Conservation (phyloP, 441 rosid species). For the Theobroma grandiflorum region DNA sequence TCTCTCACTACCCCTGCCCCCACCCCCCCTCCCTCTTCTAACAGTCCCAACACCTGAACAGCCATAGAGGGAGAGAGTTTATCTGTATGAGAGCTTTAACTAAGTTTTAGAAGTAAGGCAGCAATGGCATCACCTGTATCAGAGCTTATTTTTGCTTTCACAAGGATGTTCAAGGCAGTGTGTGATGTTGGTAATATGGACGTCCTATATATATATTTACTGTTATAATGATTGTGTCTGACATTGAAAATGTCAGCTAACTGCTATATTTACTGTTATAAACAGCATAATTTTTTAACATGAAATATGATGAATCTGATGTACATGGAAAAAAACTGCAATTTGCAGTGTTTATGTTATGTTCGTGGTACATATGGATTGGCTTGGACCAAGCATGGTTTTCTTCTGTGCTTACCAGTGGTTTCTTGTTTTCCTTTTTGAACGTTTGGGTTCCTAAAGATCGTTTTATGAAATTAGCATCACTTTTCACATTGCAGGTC, state of each 20-base stretch:
- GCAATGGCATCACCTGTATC: not conserved
- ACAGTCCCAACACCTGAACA: not conserved
- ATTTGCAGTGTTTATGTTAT: not conserved
- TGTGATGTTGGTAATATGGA: not conserved
- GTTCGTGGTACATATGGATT: conserved; percentile 2
- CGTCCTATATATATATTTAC: not conserved
- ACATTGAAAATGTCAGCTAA: not conserved
- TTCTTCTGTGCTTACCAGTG: not conserved
- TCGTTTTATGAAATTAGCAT: conserved; percentile 20
- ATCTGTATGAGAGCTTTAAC: not conserved
- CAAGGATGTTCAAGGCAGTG: not conserved
- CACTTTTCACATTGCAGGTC: conserved; percentile 57
- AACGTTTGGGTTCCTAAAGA: conserved; percentile 2
- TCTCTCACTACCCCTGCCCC: not conserved
- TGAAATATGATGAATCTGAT: conserved; percentile 20
- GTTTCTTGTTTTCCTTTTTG: not conserved
- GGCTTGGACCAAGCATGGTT: not conserved
- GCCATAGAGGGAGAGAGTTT: not conserved
- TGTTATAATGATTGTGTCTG: not conserved
- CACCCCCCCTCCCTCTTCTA: not conserved
- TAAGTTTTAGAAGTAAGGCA: not conserved
- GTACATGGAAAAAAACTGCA: not conserved
- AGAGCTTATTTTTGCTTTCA: not conserved
- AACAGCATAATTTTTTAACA: not conserved
- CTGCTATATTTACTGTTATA: conserved; percentile 13